These are phyloP conservation scores for Miamiensis avidus DNA, from an alignment of 169 alveolate genomes.

Conservation along the genomic window DNA sequence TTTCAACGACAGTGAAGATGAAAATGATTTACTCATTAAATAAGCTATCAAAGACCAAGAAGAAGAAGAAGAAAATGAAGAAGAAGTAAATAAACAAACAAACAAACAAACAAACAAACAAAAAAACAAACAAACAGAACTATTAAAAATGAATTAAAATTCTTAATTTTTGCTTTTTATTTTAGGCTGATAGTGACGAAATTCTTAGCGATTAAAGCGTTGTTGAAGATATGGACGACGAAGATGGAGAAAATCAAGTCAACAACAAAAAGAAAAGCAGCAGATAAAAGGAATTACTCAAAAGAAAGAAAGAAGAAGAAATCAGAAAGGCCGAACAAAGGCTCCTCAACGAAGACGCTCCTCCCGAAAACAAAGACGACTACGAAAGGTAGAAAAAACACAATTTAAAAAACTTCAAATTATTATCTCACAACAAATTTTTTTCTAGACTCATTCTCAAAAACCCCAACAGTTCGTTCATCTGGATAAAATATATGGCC, in stretches of 20 bases:
- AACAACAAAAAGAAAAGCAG: constrained; percentile 41
- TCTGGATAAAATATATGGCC: constrained; percentile 78
- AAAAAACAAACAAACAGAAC: too few species aligned
- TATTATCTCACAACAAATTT: constrained; percentile 24
- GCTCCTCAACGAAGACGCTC: constrained; percentile 25
- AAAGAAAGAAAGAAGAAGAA: constrained; percentile 47
- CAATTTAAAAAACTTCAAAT: background rate
- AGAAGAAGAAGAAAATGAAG: background rate
- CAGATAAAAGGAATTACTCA: constrained; percentile 41
- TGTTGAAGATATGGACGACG: background rate
- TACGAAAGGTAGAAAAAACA: constrained; percentile 43
- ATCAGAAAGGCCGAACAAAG: constrained; percentile 29
- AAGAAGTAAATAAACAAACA: too few species aligned
- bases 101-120: too few species aligned
- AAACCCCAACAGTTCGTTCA: constrained; percentile 66
- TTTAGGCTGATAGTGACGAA: too few species aligned
- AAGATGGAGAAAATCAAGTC: constrained; percentile 26
- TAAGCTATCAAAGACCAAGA: constrained; percentile 8
- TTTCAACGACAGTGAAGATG: background rate
- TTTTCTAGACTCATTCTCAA: constrained; percentile 59
- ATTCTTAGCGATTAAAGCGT: too few species aligned
- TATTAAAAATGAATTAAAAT: too few species aligned
- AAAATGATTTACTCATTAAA: constrained; percentile 2
- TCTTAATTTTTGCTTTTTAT: too few species aligned
- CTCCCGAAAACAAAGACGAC: constrained; percentile 55